Evolutionary conservation across 139 green algal genomes (phyloP).

Genomic region (Auxenochlorella pyrenoidosa): DNA sequence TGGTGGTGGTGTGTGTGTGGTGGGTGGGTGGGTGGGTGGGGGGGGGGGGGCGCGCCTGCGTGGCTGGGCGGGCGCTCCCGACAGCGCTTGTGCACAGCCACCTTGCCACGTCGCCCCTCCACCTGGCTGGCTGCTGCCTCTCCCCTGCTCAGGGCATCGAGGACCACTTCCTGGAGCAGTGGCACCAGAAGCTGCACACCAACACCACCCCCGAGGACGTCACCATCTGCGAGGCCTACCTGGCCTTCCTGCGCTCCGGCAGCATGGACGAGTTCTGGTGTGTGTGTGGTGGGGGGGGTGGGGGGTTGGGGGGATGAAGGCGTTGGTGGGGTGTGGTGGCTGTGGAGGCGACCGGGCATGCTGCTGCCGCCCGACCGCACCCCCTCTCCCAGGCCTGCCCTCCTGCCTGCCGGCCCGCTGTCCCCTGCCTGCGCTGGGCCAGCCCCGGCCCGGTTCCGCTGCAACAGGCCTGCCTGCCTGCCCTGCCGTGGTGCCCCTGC

Average conservation of each 20-base stretch:
- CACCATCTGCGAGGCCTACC: constrained; percentile 97
- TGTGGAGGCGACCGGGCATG: too few species aligned
- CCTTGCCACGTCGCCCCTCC: too few species aligned
- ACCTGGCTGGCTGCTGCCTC: too few species aligned
- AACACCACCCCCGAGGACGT: constrained; percentile 99
- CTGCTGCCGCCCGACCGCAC: too few species aligned
- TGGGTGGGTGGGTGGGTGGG: too few species aligned
- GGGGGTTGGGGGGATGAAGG: background rate
- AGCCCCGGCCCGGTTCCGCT: too few species aligned
- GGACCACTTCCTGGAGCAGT: constrained; percentile 91
- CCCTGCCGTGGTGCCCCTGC: background rate
- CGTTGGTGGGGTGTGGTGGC: background rate
- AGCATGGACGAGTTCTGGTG: constrained; percentile 67
- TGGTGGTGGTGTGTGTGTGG: too few species aligned
- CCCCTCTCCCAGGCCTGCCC: background rate
- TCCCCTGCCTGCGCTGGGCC: background rate
- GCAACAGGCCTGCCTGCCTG: background rate
- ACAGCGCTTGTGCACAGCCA: too few species aligned
- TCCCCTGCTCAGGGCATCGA: constrained; percentile 76
- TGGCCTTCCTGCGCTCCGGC: constrained; percentile 83
- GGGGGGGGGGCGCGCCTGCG: too few species aligned
- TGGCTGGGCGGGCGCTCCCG: too few species aligned
- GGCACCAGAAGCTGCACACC: constrained; percentile 99
- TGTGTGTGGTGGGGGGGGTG: background rate
- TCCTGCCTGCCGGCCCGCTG: too few species aligned